These are phyloP conservation scores for Barnettozyma vustinii DNA, from an alignment of 805 yeast genomes.

Conservation along the genomic window DNA sequence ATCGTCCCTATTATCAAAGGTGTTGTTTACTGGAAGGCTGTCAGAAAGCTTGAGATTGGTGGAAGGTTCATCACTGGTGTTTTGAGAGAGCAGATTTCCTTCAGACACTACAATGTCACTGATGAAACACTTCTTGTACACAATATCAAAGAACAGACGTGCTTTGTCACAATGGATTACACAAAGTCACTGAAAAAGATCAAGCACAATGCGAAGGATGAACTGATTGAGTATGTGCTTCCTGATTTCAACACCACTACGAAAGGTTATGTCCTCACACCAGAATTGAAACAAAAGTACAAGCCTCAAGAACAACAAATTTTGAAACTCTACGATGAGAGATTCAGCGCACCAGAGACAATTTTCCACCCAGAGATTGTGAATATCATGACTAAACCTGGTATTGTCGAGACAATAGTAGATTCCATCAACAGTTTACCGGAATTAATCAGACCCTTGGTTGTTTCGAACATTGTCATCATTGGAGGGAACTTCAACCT, in stretches of 20 bases:
- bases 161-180: constrained; percentile 64
- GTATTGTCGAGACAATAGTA: constrained; percentile 64
- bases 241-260: constrained; percentile 84
- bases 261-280: constrained; percentile 59
- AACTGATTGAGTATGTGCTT: constrained; percentile 63
- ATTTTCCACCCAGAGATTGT: constrained; percentile 81
- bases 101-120: constrained; percentile 86
- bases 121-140: constrained; percentile 86
- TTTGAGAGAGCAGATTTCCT: constrained; percentile 78
- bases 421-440: constrained; percentile 70
- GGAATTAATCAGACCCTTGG: constrained; percentile 63
- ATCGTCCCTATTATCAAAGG: constrained; percentile 81
- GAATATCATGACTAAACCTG: constrained; percentile 69
- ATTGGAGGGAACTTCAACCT: constrained; percentile 80
- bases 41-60: constrained; percentile 75
- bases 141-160: constrained; percentile 74
- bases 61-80: constrained; percentile 83
- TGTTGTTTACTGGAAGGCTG: constrained; percentile 68
- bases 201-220: constrained; percentile 25
- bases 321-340: constrained; percentile 68
- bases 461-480: constrained; percentile 72
- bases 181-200: constrained; percentile 38
- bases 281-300: constrained; percentile 24
- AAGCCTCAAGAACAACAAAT: constrained; percentile 54
- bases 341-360: constrained; percentile 84